Conservation (phyloP, 164 flowering plant species). For the Annona cherimola region DNA sequence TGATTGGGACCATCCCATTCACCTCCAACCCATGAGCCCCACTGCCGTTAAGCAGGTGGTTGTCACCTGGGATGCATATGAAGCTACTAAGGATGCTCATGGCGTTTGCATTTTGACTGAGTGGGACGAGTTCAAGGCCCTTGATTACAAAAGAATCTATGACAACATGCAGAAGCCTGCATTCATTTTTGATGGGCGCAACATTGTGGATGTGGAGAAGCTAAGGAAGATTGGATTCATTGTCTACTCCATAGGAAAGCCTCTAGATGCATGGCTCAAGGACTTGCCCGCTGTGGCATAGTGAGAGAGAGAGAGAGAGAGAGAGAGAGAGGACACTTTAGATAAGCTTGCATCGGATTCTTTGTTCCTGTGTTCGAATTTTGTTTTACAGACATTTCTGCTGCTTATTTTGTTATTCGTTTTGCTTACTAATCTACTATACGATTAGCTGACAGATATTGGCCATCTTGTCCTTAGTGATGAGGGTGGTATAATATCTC, state of each 20-base stretch:
- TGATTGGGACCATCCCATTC: slow-evolving; percentile 63
- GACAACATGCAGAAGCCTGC: slow-evolving; percentile 69
- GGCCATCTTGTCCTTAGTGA: too few relatives aligned
- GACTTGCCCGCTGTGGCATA: slow-evolving; percentile 15
- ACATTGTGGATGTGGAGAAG: slow-evolving; percentile 44
- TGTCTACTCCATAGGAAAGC: slow-evolving; percentile 65
- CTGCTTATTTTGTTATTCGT: too few relatives aligned
- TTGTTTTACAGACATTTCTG: too few relatives aligned
- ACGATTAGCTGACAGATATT: too few relatives aligned
- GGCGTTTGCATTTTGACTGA: slow-evolving; percentile 65
- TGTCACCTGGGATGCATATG: slow-evolving; percentile 46
- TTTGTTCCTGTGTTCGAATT: too few relatives aligned
- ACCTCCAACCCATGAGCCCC: slow-evolving; percentile 44
- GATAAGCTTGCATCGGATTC: too few relatives aligned
- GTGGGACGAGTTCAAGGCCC: slow-evolving; percentile 63
- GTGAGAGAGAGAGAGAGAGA: too few relatives aligned
- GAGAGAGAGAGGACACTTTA: too few relatives aligned
- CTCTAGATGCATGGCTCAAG: slow-evolving; percentile 59
- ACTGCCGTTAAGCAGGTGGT: slow-evolving; percentile 33
- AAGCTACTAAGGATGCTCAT: slow-evolving; percentile 58
- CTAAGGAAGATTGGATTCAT: slow-evolving; percentile 58
- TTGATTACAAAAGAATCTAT: slow-evolving; percentile 51
- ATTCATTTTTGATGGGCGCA: slow-evolving; percentile 55
- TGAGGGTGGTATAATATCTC: too few relatives aligned
- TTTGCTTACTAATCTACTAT: too few relatives aligned